Base-by-base conservation (phyloP, 164 flowering plant genomes). In the Magnolia sinica region DNA sequence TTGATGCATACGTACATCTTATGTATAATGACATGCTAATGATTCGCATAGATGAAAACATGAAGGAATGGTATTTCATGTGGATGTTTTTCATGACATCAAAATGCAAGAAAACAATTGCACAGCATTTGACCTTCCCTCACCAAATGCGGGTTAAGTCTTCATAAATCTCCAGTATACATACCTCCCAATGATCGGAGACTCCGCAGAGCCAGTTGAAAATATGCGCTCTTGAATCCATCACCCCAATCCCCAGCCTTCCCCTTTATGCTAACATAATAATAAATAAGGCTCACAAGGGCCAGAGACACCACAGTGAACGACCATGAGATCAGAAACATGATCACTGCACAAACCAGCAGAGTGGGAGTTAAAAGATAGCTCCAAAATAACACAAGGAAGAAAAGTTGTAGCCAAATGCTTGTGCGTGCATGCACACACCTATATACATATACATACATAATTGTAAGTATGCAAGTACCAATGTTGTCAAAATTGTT, bases 221-320 rank as follows among this genome's bases (percentile, higher is more conserved):
- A 96, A 82, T 96, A 96, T 55, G 99, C 99, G 89, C 99, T 96
- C 82, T 96, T 96, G 86, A 96, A 92, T 72, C 99, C 99, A 83
- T 96, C 99, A 22, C 99, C 99, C 99, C 99, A 96, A 80, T 96
- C 98, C 67, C 99, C 99, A 78, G 99, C 99, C 83, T 96, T 96
- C 71, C 99, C 99, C 84, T 93, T 92, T 73, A 96, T 67, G 86
- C 98, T 82, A 76, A 96, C 99, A 77, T 96, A 96, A 79, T 96
- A 91, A 86, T 96, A 96, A 77, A 96, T 94, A 71, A 96, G 96
- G 79, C 94, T 88, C 55, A 92, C 99, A 76, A 96, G 97, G 78
- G 98, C 98, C 67, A 96, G 87, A 78, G 99, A 86, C 11, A 96
- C 92, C 73, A 96, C 88, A 27, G 99, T 96, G 85, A 96, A 96